phyloP scores from a whole-genome alignment of 163 green algal species.

The Botryococcus braunii region DNA sequence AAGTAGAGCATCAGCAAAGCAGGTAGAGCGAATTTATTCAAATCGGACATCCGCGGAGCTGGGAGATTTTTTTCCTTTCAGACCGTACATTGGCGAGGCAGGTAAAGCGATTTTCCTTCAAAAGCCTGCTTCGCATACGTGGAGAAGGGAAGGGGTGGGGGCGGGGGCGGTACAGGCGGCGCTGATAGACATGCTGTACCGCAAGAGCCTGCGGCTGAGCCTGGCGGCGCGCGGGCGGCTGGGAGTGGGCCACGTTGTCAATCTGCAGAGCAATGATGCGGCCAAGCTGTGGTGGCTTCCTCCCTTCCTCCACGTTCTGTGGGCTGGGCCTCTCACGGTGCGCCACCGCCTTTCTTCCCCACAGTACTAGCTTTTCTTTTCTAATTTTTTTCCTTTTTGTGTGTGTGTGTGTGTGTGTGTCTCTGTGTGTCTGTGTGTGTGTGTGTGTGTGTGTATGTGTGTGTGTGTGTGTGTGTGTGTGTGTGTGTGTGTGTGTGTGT shows the following conservation, averaged over 20 bases:
- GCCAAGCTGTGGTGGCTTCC: constrained; percentile 75
- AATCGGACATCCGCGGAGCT: neutral
- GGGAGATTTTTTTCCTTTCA: neutral
- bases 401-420: neutral
- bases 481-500: neutral
- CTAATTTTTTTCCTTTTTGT: too few relatives aligned
- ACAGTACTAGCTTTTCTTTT: neutral
- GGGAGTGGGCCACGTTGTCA: constrained; percentile 66
- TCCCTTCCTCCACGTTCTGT: constrained; percentile 80
- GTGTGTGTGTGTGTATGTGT: neutral
- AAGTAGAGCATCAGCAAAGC: neutral
- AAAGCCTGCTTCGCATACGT: neutral
- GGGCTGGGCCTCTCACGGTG: constrained; percentile 72
- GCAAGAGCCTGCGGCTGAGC: constrained; percentile 59
- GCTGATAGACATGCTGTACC: constrained; percentile 57
- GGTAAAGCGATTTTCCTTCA: neutral
- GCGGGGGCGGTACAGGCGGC: constrained; percentile 14
- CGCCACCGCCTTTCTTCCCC: neutral
- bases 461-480: neutral
- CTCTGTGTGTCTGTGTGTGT: neutral
- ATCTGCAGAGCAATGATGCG: constrained; percentile 82
- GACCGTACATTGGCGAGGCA: neutral
- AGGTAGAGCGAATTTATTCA: neutral
- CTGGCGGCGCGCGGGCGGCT: constrained; percentile 25
- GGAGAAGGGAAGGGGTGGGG: too few relatives aligned